Conservation (phyloP, 1,139 yeast genomes). For the Debaryomyces sp. region DNA sequence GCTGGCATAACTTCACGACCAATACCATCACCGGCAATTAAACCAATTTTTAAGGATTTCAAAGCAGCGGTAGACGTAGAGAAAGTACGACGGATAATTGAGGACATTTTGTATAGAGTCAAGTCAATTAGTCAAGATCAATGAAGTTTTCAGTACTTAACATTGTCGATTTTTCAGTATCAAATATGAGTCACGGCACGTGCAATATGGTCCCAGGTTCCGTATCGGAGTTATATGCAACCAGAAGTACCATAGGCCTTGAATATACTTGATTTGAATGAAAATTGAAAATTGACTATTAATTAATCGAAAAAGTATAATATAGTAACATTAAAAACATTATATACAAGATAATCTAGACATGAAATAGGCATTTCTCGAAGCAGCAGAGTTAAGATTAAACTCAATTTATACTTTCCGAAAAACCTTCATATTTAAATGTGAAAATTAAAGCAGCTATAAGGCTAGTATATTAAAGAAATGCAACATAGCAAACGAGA, state of each 20-base stretch:
- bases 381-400: not conserved
- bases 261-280: not conserved
- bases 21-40: slow-evolving; percentile 98
- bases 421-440: not conserved
- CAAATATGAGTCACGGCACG: slow-evolving; percentile 10
- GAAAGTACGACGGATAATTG: slow-evolving; percentile 36
- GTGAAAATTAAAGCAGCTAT: not conserved
- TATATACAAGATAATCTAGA: slow-evolving; percentile 2
- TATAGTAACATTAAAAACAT: slow-evolving; percentile 1
- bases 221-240: not conserved
- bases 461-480: not conserved
- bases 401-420: not conserved
- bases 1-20: slow-evolving; percentile 98
- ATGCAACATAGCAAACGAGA: not conserved
- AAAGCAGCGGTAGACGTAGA: slow-evolving; percentile 34
- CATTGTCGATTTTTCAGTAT: slow-evolving; percentile 7
- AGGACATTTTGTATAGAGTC: slow-evolving; percentile 18
- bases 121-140: not conserved
- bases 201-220: not conserved
- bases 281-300: not conserved
- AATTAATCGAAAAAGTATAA: not conserved
- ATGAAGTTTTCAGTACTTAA: not conserved
- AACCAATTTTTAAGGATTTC: slow-evolving; percentile 49
- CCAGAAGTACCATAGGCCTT: not conserved
- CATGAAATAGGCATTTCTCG: not conserved